A percentile compares a stretch with the other conserved stretches of the same genome.
These are phyloP conservation scores for Fusarium incarnatum DNA, from an alignment of 2,329 filamentous ascomycete genomes.

Conservation along the genomic window DNA sequence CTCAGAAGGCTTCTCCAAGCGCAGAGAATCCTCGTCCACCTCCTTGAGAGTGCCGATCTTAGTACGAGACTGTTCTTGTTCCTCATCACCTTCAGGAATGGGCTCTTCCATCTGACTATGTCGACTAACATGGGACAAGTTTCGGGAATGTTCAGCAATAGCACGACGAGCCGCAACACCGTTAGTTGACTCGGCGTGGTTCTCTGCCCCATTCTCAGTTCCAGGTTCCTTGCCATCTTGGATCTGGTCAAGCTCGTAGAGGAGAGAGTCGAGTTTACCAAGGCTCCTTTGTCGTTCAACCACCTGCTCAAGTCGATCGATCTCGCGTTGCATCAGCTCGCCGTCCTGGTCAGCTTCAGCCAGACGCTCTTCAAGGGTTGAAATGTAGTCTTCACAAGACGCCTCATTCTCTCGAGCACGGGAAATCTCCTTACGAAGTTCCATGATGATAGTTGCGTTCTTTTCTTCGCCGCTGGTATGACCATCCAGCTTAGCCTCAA, in stretches of 20 bases:
- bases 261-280: conserved; percentile 90
- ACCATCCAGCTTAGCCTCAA: conserved; percentile 90
- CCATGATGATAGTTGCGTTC: conserved; percentile 84
- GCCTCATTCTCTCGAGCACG: conserved; percentile 90
- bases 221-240: conserved; percentile 66
- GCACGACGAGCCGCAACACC: conserved; percentile 58
- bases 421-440: conserved; percentile 90
- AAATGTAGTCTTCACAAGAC: conserved; percentile 95
- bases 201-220: conserved; percentile 42
- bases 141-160: conserved; percentile 64
- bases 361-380: conserved; percentile 92
- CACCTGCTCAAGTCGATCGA: conserved; percentile 93
- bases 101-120: conserved; percentile 65
- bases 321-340: conserved; percentile 96
- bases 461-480: conserved; percentile 93
- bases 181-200: conserved; percentile 50
- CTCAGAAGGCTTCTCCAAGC: conserved; percentile 31
- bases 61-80: conserved; percentile 49
- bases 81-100: conserved; percentile 66
- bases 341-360: conserved; percentile 96
- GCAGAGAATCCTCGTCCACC: conserved; percentile 41
- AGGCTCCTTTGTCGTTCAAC: conserved; percentile 95
- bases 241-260: conserved; percentile 88
- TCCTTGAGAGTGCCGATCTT: conserved; percentile 53
- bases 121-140: conserved; percentile 65